These are phyloP conservation scores for Trichocladium uniseriatum DNA, from an alignment of 495 filamentous ascomycete species.

Conservation along the genomic window DNA sequence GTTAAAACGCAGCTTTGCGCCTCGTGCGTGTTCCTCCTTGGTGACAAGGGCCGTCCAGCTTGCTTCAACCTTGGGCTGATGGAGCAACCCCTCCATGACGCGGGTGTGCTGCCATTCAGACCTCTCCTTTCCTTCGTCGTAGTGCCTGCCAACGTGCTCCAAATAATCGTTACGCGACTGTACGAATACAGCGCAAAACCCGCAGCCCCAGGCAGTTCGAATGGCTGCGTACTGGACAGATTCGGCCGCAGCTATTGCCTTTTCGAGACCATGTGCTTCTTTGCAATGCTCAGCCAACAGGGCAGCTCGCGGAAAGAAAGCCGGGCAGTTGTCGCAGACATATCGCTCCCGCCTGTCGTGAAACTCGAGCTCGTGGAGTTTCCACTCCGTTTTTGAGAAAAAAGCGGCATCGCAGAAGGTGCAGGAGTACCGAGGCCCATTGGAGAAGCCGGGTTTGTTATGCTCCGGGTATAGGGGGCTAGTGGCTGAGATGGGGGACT, in stretches of 20 bases:
- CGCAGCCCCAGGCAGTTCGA: constrained; percentile 21
- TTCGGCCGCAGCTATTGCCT: not conserved
- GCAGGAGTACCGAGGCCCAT: constrained; percentile 11
- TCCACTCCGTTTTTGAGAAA: constrained; percentile 15
- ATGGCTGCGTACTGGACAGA: not conserved
- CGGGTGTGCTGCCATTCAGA: constrained; percentile 18
- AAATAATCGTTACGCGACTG: constrained; percentile 14
- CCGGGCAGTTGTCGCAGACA: constrained; percentile 9
- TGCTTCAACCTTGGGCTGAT: constrained; percentile 11
- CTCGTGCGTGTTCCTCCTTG: constrained; percentile 7
- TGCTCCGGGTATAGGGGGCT: constrained; percentile 10
- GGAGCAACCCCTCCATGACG: constrained; percentile 20
- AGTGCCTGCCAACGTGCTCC: constrained; percentile 18
- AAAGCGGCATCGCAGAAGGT: constrained; percentile 21
- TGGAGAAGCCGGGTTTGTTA: constrained; percentile 10
- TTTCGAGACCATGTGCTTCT: constrained; percentile 3
- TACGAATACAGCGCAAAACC: constrained; percentile 16
- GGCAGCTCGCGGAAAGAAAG: not conserved
- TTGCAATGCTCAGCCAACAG: constrained; percentile 7
- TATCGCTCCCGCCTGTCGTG: constrained; percentile 12
- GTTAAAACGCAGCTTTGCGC: constrained; percentile 7
- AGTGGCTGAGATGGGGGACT: constrained; percentile 13
- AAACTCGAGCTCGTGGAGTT: constrained; percentile 12
- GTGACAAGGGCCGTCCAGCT: constrained; percentile 14
- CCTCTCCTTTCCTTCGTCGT: constrained; percentile 15